Percentiles rank a stretch among this genome's conserved stretches.
phyloP scores from a whole-genome alignment of 129 eudicot species.

The Helianthus tuberosus region DNA sequence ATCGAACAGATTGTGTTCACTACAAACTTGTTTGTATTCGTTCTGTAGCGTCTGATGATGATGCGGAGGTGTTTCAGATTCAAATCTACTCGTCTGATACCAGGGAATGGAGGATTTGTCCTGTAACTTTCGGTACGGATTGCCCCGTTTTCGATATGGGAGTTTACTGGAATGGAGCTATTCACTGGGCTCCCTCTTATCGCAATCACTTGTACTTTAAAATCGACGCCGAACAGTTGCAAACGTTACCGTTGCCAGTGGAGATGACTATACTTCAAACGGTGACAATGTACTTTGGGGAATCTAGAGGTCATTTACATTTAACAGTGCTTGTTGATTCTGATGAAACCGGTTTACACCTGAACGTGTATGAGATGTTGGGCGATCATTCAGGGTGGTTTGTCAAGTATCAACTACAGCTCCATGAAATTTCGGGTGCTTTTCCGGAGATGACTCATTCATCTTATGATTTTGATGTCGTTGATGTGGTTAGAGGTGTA shows the following conservation, averaged over 20 bases:
- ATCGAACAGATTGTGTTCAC: too few relatives aligned
- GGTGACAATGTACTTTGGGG: neutral
- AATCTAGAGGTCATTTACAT: slow-evolving; percentile 1
- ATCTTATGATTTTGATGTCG: neutral
- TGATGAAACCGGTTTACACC: neutral
- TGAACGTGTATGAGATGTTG: slow-evolving; percentile 12
- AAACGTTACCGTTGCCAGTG: neutral
- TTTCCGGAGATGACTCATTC: neutral
- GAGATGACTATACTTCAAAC: neutral
- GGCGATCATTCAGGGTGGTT: neutral
- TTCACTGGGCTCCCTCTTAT: neutral
- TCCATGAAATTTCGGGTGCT: neutral
- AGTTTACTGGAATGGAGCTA: slow-evolving; percentile 4
- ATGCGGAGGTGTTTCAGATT: neutral
- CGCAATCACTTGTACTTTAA: neutral
- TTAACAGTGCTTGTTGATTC: neutral
- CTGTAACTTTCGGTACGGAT: neutral
- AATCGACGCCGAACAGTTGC: neutral
- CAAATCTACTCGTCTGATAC: neutral
- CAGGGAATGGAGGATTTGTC: neutral
- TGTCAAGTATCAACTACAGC: neutral
- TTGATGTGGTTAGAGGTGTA: slow-evolving; percentile 7
- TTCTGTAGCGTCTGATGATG: neutral
- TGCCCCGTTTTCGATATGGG: too few relatives aligned
- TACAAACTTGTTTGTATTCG: too few relatives aligned